Conservation (phyloP, 768 basidiomycete genomes). For the Pleurotus tuoliensis region DNA sequence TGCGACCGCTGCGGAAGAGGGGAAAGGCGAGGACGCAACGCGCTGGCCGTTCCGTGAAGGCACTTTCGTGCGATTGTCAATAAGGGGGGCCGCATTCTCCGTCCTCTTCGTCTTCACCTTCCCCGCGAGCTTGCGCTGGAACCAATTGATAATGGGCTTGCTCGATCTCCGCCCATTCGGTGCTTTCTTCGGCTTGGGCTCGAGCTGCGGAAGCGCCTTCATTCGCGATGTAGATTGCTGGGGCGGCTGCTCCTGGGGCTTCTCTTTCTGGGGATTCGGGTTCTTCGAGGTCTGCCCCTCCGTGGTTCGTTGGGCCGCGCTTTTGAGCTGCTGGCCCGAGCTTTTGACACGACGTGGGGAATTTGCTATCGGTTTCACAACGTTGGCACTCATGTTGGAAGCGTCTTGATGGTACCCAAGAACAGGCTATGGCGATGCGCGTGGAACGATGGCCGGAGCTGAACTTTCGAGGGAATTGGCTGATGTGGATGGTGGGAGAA, state of each 20-base stretch:
- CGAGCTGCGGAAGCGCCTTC: slow-evolving; percentile 15
- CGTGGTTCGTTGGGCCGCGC: background rate
- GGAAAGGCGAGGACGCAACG: slow-evolving; percentile 41
- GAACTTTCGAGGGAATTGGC: background rate
- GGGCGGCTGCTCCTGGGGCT: slow-evolving; percentile 15
- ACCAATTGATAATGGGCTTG: slow-evolving; percentile 88
- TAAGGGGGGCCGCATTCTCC: slow-evolving; percentile 15
- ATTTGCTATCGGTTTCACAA: background rate
- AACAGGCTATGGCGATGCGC: slow-evolving; percentile 1
- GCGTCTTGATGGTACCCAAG: slow-evolving; percentile 1
- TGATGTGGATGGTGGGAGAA: background rate
- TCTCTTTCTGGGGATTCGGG: slow-evolving; percentile 11
- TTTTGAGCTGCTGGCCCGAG: background rate
- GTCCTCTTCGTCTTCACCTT: slow-evolving; percentile 53
- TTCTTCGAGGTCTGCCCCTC: background rate
- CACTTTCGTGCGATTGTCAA: slow-evolving; percentile 27
- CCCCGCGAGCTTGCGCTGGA: slow-evolving; percentile 81
- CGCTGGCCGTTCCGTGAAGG: slow-evolving; percentile 35
- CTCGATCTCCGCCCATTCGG: slow-evolving; percentile 55
- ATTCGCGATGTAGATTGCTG: slow-evolving; percentile 17
- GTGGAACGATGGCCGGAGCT: background rate
- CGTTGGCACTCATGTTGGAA: slow-evolving; percentile 1
- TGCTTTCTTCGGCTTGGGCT: slow-evolving; percentile 47
- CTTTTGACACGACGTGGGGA: background rate
- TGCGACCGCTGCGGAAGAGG: slow-evolving; percentile 20